Evolutionary conservation across 2,329 filamentous ascomycete species (phyloP).

Genomic region (Xylariaceae sp.): DNA sequence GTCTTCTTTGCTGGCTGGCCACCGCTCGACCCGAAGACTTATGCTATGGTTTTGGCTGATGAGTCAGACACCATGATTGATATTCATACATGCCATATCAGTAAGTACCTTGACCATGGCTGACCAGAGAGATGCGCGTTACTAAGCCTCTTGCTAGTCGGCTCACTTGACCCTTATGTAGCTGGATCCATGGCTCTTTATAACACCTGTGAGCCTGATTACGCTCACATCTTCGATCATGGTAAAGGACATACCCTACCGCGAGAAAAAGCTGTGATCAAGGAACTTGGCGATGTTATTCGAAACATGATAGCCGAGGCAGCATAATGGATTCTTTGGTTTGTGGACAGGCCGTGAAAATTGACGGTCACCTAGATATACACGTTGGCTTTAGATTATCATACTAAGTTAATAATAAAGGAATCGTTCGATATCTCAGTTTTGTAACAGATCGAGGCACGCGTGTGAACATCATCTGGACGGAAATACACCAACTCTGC

Average conservation of each 20-base stretch:
- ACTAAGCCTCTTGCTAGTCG: conserved; percentile 46
- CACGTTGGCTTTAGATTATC: no score
- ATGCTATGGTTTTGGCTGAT: conserved; percentile 55
- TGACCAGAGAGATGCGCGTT: no score
- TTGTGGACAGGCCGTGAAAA: conserved; percentile 12
- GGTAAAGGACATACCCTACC: conserved; percentile 69
- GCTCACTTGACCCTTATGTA: conserved; percentile 64
- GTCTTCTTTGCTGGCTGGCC: conserved; percentile 63
- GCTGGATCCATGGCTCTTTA: conserved; percentile 66
- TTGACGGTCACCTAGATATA: not conserved
- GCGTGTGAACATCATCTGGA: no score
- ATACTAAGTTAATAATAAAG: no score
- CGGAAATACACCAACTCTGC: no score
- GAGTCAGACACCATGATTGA: conserved; percentile 56
- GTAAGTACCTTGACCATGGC: conserved; percentile 40
- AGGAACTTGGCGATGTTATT: conserved; percentile 53
- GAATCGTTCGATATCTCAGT: no score
- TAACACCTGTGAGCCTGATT: conserved; percentile 66
- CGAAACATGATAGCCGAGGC: conserved; percentile 41
- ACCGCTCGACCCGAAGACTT: conserved; percentile 51
- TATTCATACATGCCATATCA: conserved; percentile 58
- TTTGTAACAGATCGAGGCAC: no score
- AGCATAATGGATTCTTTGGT: no score
- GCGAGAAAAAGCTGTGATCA: conserved; percentile 55
- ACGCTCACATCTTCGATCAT: conserved; percentile 66